Evolutionary conservation across 169 alveolate species (phyloP), one percentile per base, ranked within the genome.

Genomic region (Eimeria tenella): DNA sequence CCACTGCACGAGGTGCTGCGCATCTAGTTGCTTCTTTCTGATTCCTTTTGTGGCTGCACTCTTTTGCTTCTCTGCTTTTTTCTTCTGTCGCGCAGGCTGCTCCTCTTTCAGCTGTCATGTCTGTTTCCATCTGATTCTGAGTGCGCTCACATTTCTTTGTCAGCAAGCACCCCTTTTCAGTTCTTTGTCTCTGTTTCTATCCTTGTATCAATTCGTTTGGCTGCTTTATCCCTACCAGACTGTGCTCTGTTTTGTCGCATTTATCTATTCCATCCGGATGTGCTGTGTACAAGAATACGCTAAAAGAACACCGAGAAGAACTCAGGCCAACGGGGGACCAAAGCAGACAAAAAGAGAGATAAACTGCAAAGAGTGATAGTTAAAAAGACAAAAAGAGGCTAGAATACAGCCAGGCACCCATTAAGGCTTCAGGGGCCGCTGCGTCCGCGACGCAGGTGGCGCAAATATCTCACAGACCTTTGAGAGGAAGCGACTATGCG

Each of bases 401-500:
- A 8, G 5, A 11, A 82, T 0, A 55, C 5, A n/a, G 74, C 53
- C 58, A 21, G 75, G 13, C 53, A 13, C 23, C 31, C 71, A 0
- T 17, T 79, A 79, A 13, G 52, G 56, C 52, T 79, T 79, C n/a
- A 79, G 19, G 3, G 88, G 68, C 4, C 71, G 60, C 88, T 79
- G 88, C 11, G 55, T 23, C 17, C 88, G 88, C 53, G 71, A 11
- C 7, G 55, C 65, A 4, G 88, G 88, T 1, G 88, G 63, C 7
- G 88, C 42, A 9, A 79, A 79, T 6, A 79, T 79, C 23, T 79
- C 88, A 21, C 68, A 79, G 21, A 79, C 88, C n/a, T 53, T 79
- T 5, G 88, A 79, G 21, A 79, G 88, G 62, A 79, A 79, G 21
- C 88, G 88, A 50, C 71, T 79, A 70, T 79, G 88, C 23, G 88